Conservation (phyloP, 768 basidiomycete genomes). For the Flagelloscypha sp. region DNA sequence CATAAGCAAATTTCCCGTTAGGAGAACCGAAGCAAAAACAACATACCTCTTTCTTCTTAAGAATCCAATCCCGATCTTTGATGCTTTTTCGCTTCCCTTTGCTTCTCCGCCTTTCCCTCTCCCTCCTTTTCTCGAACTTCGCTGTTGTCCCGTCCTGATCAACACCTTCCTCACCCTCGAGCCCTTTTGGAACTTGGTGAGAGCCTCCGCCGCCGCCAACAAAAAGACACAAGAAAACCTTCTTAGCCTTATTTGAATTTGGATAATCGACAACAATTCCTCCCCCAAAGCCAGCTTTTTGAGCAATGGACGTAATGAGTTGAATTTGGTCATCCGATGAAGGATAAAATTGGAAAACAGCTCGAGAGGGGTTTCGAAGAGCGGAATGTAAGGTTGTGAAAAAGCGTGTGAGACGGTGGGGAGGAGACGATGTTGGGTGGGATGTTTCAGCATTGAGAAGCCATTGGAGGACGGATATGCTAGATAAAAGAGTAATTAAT, state of each 20-base stretch:
- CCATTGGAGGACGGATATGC: slow-evolving; percentile 99
- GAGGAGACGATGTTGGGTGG: slow-evolving; percentile 81
- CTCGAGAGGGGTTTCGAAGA: slow-evolving; percentile 77
- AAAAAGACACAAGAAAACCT: slow-evolving; percentile 89
- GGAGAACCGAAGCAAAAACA: slow-evolving; percentile 1
- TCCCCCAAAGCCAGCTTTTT: slow-evolving; percentile 93
- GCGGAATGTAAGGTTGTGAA: slow-evolving; percentile 89
- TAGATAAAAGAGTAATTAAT: slow-evolving; percentile 21
- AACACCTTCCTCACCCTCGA: slow-evolving; percentile 59
- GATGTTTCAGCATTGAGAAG: slow-evolving; percentile 93
- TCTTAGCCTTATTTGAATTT: slow-evolving; percentile 91
- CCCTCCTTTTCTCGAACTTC: slow-evolving; percentile 72
- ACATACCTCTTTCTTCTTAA: slow-evolving; percentile 91
- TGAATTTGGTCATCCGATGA: slow-evolving; percentile 95
- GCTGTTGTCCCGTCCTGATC: slow-evolving; percentile 49
- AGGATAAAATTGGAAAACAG: slow-evolving; percentile 92
- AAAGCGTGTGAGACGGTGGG: slow-evolving; percentile 76
- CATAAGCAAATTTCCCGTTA: slow-evolving; percentile 4
- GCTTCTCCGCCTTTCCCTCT: slow-evolving; percentile 48
- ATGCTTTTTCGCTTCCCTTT: slow-evolving; percentile 64
- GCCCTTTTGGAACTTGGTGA: slow-evolving; percentile 64
- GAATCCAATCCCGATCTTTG: slow-evolving; percentile 86
- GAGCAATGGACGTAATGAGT: slow-evolving; percentile 87
- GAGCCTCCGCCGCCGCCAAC: slow-evolving; percentile 69
- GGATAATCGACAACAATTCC: slow-evolving; percentile 96